These are phyloP conservation scores for Xylaria multiplex DNA, from an alignment of 2,329 filamentous ascomycete species.

Conservation along the genomic window DNA sequence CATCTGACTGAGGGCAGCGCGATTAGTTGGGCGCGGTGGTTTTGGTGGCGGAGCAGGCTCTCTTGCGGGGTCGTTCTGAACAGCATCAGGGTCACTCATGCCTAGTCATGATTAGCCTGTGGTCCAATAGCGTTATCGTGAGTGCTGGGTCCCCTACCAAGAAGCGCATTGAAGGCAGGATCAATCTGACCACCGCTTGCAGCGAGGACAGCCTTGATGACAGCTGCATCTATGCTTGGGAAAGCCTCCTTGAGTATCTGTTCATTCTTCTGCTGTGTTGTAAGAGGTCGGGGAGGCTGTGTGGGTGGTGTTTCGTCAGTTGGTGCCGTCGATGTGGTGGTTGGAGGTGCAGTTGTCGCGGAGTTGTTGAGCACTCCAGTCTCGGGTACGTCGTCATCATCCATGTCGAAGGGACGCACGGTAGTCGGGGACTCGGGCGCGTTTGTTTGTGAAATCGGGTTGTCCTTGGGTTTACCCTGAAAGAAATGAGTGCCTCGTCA, in stretches of 20 bases:
- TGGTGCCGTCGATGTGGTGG: conserved; percentile 50
- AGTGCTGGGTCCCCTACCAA: conserved; percentile 65
- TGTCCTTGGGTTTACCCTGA: conserved; percentile 55
- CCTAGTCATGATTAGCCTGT: conserved; percentile 56
- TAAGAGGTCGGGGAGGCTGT: conserved; percentile 86
- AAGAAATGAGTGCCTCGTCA: conserved; percentile 31
- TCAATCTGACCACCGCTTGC: conserved; percentile 91
- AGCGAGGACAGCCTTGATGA: conserved; percentile 87
- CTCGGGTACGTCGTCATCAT: conserved; percentile 76
- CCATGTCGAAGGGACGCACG: conserved; percentile 71
- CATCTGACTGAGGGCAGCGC: conserved; percentile 77
- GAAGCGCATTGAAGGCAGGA: conserved; percentile 91
- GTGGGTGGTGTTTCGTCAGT: conserved; percentile 63
- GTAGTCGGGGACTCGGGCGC: conserved; percentile 74
- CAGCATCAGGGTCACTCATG: conserved; percentile 82
- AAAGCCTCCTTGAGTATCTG: conserved; percentile 94
- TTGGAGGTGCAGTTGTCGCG: conserved; percentile 39
- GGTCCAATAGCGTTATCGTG: background rate
- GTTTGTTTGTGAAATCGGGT: conserved; percentile 48
- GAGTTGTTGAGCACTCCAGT: conserved; percentile 61
- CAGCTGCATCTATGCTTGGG: conserved; percentile 78
- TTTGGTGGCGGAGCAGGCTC: conserved; percentile 74
- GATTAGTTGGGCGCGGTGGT: conserved; percentile 77
- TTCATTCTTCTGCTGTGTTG: conserved; percentile 84
- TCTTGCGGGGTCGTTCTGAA: conserved; percentile 61